phyloP scores from a whole-genome alignment of 495 filamentous ascomycete genomes.

The Penicillium salamii region DNA sequence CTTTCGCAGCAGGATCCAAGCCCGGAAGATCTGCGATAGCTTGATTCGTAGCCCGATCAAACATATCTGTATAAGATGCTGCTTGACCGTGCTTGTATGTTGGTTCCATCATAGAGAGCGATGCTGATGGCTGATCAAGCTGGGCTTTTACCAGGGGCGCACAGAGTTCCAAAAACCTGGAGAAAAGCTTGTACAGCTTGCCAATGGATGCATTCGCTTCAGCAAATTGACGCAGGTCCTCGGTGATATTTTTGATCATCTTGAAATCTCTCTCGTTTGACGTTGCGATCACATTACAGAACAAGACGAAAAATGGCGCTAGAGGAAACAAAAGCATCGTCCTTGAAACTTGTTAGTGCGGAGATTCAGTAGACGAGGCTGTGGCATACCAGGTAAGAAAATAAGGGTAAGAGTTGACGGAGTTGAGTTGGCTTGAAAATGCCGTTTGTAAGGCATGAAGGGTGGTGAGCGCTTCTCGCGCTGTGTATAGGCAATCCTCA shows the following conservation, averaged over 20 bases:
- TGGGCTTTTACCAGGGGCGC: slow-evolving; percentile 16
- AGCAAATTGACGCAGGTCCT: slow-evolving; percentile 25
- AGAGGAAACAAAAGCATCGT: slow-evolving; percentile 31
- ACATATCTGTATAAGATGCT: slow-evolving; percentile 1
- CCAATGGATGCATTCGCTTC: slow-evolving; percentile 23
- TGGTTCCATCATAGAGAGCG: neutral
- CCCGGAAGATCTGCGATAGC: neutral
- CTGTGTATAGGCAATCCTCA: slow-evolving; percentile 27
- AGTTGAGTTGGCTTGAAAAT: slow-evolving; percentile 13
- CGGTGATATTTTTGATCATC: slow-evolving; percentile 28
- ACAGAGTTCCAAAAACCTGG: slow-evolving; percentile 29
- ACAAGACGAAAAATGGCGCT: slow-evolving; percentile 32
- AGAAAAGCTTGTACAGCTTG: slow-evolving; percentile 27
- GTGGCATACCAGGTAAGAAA: slow-evolving; percentile 29
- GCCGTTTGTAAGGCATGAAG: slow-evolving; percentile 23
- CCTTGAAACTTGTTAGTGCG: slow-evolving; percentile 10
- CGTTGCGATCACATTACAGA: slow-evolving; percentile 33
- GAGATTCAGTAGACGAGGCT: neutral
- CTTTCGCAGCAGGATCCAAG: neutral
- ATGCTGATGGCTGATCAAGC: neutral
- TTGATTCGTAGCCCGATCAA: slow-evolving; percentile 5
- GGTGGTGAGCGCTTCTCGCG: slow-evolving; percentile 23
- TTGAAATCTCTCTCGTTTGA: slow-evolving; percentile 28
- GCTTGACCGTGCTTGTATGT: neutral
- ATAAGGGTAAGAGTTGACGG: slow-evolving; percentile 25